phyloP scores from a whole-genome alignment of 495 filamentous ascomycete species.

The Sporormia fimetaria region DNA sequence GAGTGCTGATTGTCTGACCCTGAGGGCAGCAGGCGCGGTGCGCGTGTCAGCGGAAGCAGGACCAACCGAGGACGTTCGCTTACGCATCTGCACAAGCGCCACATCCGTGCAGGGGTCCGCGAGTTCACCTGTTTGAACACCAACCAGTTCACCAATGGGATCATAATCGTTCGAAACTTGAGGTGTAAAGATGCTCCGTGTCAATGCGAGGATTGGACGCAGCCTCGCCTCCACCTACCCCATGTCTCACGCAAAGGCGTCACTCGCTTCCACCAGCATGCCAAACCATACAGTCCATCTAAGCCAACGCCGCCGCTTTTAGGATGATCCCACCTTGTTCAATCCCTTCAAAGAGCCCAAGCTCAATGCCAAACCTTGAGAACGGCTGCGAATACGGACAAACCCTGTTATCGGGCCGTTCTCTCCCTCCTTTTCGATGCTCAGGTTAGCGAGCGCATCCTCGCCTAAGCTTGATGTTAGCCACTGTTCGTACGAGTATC shows the following conservation, averaged over 20 bases:
- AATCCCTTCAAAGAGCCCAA: constrained; percentile 91
- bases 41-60: too few species aligned
- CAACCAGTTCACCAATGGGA: too few species aligned
- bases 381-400: constrained; percentile 93
- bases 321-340: constrained; percentile 55
- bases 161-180: too few species aligned
- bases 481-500: not conserved
- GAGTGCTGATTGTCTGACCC: not conserved
- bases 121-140: too few species aligned
- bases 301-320: constrained; percentile 1
- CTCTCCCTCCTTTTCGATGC: constrained; percentile 94
- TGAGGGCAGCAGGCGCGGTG: too few species aligned
- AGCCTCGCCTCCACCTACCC: too few species aligned
- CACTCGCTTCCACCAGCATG: constrained; percentile 3
- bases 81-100: too few species aligned
- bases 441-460: constrained; percentile 95
- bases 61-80: too few species aligned
- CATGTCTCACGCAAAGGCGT: too few species aligned
- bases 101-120: too few species aligned
- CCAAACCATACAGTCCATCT: constrained; percentile 2
- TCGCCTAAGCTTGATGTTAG: constrained; percentile 57
- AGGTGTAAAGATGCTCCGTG: too few species aligned
- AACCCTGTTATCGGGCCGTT: constrained; percentile 97
- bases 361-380: constrained; percentile 88
- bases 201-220: too few species aligned